These are phyloP conservation scores for Beta macrorhiza DNA, from an alignment of 179 eudicot species.

Conservation along the genomic window DNA sequence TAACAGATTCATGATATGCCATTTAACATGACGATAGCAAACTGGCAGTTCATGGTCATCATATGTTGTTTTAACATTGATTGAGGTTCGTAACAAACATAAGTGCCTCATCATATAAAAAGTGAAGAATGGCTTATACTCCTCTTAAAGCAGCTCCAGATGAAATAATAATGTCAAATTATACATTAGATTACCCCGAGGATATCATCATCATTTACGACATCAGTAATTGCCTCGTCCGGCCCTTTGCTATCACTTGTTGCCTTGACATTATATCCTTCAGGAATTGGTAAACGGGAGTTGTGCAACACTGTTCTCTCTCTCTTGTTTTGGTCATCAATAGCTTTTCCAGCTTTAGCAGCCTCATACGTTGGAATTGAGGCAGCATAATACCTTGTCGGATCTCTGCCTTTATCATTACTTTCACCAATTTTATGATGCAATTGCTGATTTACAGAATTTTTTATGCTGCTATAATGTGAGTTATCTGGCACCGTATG, in stretches of 20 bases:
- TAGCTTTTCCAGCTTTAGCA: conserved; percentile 37
- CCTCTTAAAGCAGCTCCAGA: not conserved
- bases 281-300: conserved; percentile 28
- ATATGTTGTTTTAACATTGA: not conserved
- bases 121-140: not conserved
- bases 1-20: not conserved
- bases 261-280: conserved; percentile 35
- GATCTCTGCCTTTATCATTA: conserved; percentile 28
- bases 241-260: conserved; percentile 36
- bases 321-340: conserved; percentile 30
- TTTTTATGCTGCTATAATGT: conserved; percentile 27
- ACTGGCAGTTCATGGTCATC: not conserved
- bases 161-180: not conserved
- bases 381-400: conserved; percentile 27
- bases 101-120: conserved; percentile 1
- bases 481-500: conserved; percentile 31
- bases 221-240: conserved; percentile 34
- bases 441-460: conserved; percentile 35
- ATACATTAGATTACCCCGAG: conserved; percentile 61
- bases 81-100: not conserved
- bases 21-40: not conserved
- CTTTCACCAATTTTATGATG: conserved; percentile 35
- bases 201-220: conserved; percentile 72
- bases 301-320: conserved; percentile 24
- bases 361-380: conserved; percentile 26